Percentiles rank a stretch among this genome's conserved stretches.
These are phyloP conservation scores for Fonsecaea pedrosoi DNA, from an alignment of 2,329 filamentous ascomycete genomes.

Conservation along the genomic window DNA sequence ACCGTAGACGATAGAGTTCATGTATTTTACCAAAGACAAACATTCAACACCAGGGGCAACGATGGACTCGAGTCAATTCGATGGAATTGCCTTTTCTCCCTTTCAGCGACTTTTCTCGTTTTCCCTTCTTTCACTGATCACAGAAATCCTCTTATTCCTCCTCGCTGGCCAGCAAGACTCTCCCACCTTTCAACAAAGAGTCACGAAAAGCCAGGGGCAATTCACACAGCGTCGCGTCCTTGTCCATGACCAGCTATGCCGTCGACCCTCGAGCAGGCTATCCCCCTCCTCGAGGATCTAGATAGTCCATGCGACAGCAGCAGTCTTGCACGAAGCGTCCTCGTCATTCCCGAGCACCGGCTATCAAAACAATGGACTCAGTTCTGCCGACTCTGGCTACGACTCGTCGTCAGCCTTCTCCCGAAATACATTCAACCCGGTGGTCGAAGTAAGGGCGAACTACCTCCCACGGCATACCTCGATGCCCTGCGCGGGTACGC, in stretches of 20 bases:
- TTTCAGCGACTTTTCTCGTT: background rate
- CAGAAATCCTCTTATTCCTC: background rate
- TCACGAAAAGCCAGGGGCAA: background rate
- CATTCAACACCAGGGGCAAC: background rate
- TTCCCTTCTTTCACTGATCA: background rate
- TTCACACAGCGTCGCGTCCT: background rate
- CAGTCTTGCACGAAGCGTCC: background rate
- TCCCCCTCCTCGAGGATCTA: background rate
- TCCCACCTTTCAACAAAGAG: background rate
- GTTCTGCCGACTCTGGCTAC: background rate
- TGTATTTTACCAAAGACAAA: background rate
- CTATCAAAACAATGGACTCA: background rate
- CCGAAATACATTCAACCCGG: constrained; percentile 13
- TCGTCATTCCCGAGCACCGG: background rate
- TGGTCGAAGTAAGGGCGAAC: background rate
- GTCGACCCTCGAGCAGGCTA: background rate
- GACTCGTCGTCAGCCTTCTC: background rate
- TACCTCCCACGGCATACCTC: constrained; percentile 39
- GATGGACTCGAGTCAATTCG: background rate
- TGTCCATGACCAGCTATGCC: background rate
- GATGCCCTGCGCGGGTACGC: constrained; percentile 54
- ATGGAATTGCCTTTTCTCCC: background rate
- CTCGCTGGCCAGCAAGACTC: background rate
- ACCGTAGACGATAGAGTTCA: no score
- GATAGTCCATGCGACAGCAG: background rate